Evolutionary conservation across 306 rosid genomes (phyloP).

Genomic region (Corylus avellana): DNA sequence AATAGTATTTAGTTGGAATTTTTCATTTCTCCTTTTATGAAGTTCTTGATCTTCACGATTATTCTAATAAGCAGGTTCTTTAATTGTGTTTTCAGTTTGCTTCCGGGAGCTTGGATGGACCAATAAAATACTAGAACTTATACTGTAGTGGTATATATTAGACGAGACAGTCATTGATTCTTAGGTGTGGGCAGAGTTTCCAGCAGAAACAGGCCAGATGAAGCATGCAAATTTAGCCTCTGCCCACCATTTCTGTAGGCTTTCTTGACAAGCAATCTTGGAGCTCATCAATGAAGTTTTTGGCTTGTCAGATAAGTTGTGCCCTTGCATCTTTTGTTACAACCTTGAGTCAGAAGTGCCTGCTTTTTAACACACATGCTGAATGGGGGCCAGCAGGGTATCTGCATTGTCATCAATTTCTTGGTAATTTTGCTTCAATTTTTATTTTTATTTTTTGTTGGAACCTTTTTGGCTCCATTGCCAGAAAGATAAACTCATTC

Average conservation of each 20-base stretch:
- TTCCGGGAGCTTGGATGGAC: constrained; percentile 92
- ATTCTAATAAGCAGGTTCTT: not conserved
- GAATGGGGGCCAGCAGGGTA: not conserved
- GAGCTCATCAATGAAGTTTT: constrained; percentile 13
- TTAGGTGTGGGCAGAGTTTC: constrained; percentile 30
- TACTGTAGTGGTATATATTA: constrained; percentile 6
- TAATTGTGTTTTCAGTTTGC: constrained; percentile 72
- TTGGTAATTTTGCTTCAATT: not conserved
- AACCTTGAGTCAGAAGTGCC: constrained; percentile 22
- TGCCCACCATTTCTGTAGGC: not conserved
- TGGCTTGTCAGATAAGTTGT: not conserved
- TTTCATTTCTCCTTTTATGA: not conserved
- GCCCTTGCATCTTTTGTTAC: constrained; percentile 25
- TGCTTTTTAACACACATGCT: constrained; percentile 5
- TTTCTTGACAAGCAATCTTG: not conserved
- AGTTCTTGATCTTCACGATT: not conserved
- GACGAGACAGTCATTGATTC: constrained; percentile 19
- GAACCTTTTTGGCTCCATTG: not conserved
- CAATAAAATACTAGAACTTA: constrained; percentile 70
- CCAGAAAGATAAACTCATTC: not conserved
- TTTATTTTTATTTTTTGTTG: not conserved
- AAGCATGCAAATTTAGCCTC: constrained; percentile 28
- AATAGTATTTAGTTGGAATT: not conserved
- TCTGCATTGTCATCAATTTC: not conserved
- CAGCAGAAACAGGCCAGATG: constrained; percentile 12